A percentile compares a stretch with the other conserved stretches of the same genome.
phyloP scores from a whole-genome alignment of 208 protist species.

The Strigomonas culicis region DNA sequence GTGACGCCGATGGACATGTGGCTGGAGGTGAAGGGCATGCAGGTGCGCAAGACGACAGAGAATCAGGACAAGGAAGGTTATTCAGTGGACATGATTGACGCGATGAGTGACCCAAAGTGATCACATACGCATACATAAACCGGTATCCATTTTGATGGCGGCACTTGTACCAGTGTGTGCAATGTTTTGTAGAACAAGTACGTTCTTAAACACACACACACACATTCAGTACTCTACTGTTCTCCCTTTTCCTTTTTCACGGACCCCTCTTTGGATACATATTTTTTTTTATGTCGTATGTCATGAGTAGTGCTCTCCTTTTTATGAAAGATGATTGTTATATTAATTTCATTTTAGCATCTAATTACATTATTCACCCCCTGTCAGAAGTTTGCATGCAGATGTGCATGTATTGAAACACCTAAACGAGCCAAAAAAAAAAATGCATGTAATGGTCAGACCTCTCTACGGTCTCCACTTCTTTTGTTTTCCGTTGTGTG shows the following conservation, averaged over 20 bases:
- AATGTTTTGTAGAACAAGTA: constrained; percentile 7
- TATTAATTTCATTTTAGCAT: too few species aligned
- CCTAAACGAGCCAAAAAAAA: too few species aligned
- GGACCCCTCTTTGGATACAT: too few species aligned
- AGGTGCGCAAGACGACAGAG: constrained; percentile 57
- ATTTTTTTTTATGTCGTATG: too few species aligned
- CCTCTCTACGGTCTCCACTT: too few species aligned
- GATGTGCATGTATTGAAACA: too few species aligned
- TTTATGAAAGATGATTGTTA: too few species aligned
- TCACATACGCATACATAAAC: neutral
- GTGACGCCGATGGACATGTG: constrained; percentile 88
- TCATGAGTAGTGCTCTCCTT: too few species aligned
- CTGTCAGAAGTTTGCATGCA: too few species aligned
- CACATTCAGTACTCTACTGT: neutral
- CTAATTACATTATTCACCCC: too few species aligned
- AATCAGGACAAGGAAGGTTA: constrained; percentile 68
- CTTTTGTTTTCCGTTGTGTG: too few species aligned
- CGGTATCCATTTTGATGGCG: constrained; percentile 3
- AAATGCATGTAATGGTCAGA: too few species aligned
- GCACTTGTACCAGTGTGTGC: neutral
- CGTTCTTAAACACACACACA: neutral
- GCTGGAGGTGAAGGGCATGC: constrained; percentile 82
- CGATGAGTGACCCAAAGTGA: neutral
- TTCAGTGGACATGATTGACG: constrained; percentile 46
- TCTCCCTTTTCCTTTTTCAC: constrained; percentile 5